These are phyloP conservation scores for Prunus salicina DNA, from an alignment of 306 rosid species.

Conservation along the genomic window DNA sequence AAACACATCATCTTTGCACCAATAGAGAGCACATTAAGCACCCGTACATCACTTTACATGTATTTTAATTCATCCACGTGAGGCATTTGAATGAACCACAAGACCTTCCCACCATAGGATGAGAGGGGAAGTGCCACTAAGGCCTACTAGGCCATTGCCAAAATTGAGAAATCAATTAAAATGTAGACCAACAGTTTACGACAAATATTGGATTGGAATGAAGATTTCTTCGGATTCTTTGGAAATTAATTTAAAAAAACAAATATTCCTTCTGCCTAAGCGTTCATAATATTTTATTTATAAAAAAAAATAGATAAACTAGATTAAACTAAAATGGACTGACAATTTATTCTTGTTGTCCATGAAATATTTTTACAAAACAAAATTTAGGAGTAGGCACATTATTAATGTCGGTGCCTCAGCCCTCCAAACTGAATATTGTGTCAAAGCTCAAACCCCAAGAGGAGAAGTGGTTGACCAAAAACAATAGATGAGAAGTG, in stretches of 20 bases:
- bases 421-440: background rate
- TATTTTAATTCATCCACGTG: background rate
- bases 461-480: background rate
- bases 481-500: too few species aligned
- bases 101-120: background rate
- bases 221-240: slow-evolving; percentile 15
- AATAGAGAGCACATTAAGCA: background rate
- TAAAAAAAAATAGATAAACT: too few species aligned
- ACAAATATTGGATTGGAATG: background rate
- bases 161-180: background rate
- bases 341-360: background rate
- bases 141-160: background rate
- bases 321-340: background rate
- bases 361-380: background rate
- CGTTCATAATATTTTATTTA: background rate
- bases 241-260: background rate
- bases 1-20: background rate
- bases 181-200: background rate
- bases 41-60: background rate
- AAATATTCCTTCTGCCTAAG: slow-evolving; percentile 12
- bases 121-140: background rate
- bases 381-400: background rate
- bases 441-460: background rate
- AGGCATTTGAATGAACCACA: background rate
- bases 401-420: too few species aligned